These are phyloP conservation scores for Penicillium sp. DNA, from an alignment of 2,329 filamentous ascomycete species.

Conservation along the genomic window DNA sequence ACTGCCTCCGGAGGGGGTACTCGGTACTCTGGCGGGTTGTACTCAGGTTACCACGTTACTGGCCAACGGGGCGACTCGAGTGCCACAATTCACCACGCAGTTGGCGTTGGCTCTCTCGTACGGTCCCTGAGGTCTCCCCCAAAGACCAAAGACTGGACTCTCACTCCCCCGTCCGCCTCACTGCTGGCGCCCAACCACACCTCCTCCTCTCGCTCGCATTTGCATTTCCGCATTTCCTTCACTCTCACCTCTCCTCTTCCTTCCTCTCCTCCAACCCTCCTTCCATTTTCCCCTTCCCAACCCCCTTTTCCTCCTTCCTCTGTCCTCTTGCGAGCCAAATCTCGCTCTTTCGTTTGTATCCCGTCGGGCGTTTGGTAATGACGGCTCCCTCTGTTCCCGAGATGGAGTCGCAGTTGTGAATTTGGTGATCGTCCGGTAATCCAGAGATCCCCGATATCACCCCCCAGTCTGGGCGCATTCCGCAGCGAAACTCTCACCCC, in stretches of 20 bases:
- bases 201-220: conserved; percentile 2
- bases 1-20: conserved; percentile 13
- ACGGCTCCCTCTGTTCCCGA: conserved; percentile 22
- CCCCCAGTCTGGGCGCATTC: conserved; percentile 25
- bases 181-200: conserved; percentile 15
- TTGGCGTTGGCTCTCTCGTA: background rate
- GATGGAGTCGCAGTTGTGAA: conserved; percentile 31
- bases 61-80: too few species aligned
- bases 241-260: background rate
- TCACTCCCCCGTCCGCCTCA: conserved; percentile 13
- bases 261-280: conserved; percentile 9
- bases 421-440: conserved; percentile 27
- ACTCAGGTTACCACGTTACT: too few species aligned
- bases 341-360: conserved; percentile 24
- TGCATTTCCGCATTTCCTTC: conserved; percentile 11
- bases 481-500: conserved; percentile 5
- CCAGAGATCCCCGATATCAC: background rate
- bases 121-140: too few species aligned
- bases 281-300: conserved; percentile 12
- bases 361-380: conserved; percentile 21
- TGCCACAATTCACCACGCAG: too few species aligned
- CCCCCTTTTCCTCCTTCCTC: conserved; percentile 13
- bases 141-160: background rate
- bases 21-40: background rate
- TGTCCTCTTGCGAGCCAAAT: conserved; percentile 11